These are phyloP conservation scores for Phytophthora lateralis DNA, from an alignment of 352 stramenopile species.

Conservation along the genomic window DNA sequence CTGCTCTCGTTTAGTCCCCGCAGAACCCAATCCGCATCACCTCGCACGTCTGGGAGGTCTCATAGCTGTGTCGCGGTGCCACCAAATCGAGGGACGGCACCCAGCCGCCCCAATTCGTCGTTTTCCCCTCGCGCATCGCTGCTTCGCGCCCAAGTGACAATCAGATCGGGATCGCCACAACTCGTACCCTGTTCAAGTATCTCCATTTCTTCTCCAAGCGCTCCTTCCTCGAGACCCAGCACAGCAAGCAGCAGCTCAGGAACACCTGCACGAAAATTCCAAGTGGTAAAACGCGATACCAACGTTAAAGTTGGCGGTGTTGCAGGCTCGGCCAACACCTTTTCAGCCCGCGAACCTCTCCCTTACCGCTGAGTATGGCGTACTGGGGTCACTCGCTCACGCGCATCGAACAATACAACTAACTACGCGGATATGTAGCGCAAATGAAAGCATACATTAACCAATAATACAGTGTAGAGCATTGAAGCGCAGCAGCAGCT, in stretches of 20 bases:
- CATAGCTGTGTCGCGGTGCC: constrained; percentile 9
- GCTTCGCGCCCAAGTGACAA: constrained; percentile 16
- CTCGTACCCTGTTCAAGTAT: constrained; percentile 8
- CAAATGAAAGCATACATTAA: constrained; percentile 43
- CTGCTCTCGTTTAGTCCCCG: constrained; percentile 10
- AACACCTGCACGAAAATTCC: constrained; percentile 44
- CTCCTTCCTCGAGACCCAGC: constrained; percentile 22
- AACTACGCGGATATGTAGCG: constrained; percentile 30
- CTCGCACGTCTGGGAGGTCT: constrained; percentile 7
- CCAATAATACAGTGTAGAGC: constrained; percentile 37
- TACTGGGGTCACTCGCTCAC: neutral
- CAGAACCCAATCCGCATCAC: constrained; percentile 26
- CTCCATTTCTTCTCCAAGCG: neutral
- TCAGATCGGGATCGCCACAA: neutral
- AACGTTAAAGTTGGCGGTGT: constrained; percentile 37
- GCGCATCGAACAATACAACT: constrained; percentile 6
- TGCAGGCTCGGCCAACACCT: constrained; percentile 44
- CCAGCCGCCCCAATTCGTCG: constrained; percentile 49
- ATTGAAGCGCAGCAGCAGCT: constrained; percentile 29
- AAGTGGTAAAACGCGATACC: constrained; percentile 50
- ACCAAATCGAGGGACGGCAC: constrained; percentile 14
- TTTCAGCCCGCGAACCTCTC: constrained; percentile 53
- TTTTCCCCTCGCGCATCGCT: constrained; percentile 43
- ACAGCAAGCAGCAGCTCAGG: constrained; percentile 9
- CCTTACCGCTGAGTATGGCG: constrained; percentile 53